Evolutionary conservation across 306 rosid species (phyloP), one percentile per base, ranked within the genome.

Genomic region (Ormosia semicastrata): DNA sequence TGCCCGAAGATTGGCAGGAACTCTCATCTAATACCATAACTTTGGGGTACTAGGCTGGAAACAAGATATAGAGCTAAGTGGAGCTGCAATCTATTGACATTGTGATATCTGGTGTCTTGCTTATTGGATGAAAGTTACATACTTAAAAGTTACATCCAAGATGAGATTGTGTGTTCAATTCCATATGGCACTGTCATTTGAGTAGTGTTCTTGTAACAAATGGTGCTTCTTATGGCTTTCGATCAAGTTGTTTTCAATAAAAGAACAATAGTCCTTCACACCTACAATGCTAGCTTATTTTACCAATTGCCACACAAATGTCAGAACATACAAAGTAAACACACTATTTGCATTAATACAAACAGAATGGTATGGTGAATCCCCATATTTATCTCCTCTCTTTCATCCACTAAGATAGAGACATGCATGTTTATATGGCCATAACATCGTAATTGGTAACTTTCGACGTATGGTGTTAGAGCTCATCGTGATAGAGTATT

Each of bases 401-500:
- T 66, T 79, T 60, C 68, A 58, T 71, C 75, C 71, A 34, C 56
- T 49, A 41, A 3, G 3, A 8, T 4, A 7, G 2, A 39, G 10
- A 60, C 75, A 67, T 43, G 75, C 71, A 58, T 47, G 50, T 24
- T 14, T 81, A 68, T 10, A 71, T 62, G 39, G 30, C 67, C 34
- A 10, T 62, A 64, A 10, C 30, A 33, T 62, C 71, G 17, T 43
- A 33, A 8, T 70, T 63, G 12, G n/a, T 17, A 49, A 33, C 65
- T 49, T 80, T 2, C 57, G 30, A 30, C 52, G 8, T 67, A 30
- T 72, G 49, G 60, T 29, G 47, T 85, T 81, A 89, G 58, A 87
- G 81, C 30, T 90, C 97, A 34, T 92, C 91, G 0, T 75, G 81
- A 62, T 79, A 44, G 44, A 75, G 62, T 74, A 74, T 41, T 53